Evolutionary conservation across 345 rosid species (phyloP).

Genomic region (Acer saccharum): DNA sequence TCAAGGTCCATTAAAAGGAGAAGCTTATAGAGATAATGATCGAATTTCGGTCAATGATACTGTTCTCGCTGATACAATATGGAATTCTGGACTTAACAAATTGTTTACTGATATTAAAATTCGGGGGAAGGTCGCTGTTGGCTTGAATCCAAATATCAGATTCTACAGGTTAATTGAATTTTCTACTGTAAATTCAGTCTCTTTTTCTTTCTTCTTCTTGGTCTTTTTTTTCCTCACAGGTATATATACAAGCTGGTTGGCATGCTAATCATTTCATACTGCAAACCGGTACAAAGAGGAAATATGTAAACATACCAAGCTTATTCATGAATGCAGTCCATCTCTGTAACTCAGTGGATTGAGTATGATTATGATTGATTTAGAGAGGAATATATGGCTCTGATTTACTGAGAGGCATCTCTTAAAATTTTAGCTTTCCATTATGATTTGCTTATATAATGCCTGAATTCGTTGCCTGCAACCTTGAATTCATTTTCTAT

Average conservation of each 20-base stretch:
- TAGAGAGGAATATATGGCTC: conserved; percentile 8
- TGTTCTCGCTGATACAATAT: conserved; percentile 57
- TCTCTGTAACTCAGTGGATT: neutral
- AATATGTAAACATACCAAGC: neutral
- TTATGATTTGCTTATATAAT: conserved; percentile 8
- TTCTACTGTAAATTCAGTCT: neutral
- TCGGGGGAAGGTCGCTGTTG: conserved; percentile 74
- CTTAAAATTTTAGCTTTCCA: neutral
- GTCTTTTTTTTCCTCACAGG: neutral
- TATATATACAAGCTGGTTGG: neutral
- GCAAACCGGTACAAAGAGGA: neutral
- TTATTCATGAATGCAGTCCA: neutral
- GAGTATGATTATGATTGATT: neutral
- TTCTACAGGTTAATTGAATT: conserved; percentile 62
- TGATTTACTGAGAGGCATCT: neutral
- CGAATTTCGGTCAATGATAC: conserved; percentile 74
- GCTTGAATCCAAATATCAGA: conserved; percentile 87
- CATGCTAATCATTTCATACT: conserved; percentile 2
- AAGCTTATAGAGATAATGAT: conserved; percentile 90
- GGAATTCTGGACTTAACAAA: conserved; percentile 72
- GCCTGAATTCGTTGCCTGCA: neutral
- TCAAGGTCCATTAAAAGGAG: conserved; percentile 88
- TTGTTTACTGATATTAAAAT: conserved; percentile 75
- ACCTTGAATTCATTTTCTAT: conserved; percentile 7
- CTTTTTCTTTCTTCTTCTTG: neutral